Evolutionary conservation across 2,329 filamentous ascomycete species (phyloP).

Genomic region (Ilyonectria robusta): DNA sequence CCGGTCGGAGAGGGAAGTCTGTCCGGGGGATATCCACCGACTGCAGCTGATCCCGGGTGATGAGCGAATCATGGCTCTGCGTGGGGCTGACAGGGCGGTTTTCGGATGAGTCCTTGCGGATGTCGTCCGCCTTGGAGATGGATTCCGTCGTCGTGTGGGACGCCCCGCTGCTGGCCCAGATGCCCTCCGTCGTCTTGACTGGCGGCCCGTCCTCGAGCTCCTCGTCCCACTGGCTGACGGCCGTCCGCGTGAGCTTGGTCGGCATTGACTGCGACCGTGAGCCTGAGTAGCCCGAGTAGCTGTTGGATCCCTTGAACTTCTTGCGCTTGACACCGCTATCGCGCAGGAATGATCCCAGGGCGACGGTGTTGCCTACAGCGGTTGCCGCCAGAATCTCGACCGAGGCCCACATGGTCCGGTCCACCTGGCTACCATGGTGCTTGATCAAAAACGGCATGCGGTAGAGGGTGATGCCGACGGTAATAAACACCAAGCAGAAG

Average conservation of each 20-base stretch:
- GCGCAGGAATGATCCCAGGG: conserved; percentile 89
- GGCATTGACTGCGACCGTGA: conserved; percentile 43
- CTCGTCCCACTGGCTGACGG: conserved; percentile 44
- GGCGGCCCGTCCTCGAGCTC: conserved; percentile 36
- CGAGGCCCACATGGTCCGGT: conserved; percentile 87
- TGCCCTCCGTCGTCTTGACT: conserved; percentile 44
- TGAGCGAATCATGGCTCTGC: conserved; percentile 48
- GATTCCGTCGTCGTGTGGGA: conserved; percentile 40
- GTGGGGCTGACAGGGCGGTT: conserved; percentile 41
- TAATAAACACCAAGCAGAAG: conserved; percentile 82
- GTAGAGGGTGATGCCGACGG: conserved; percentile 83
- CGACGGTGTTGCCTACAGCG: conserved; percentile 85
- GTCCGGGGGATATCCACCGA: conserved; percentile 34
- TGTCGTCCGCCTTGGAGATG: conserved; percentile 38
- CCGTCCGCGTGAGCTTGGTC: conserved; percentile 39
- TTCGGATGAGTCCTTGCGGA: conserved; percentile 33
- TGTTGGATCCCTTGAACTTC: conserved; percentile 77
- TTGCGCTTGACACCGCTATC: conserved; percentile 89
- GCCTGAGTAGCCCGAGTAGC: conserved; percentile 46
- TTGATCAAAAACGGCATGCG: conserved; percentile 81
- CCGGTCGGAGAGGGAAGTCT: conserved; percentile 29
- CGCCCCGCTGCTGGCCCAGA: conserved; percentile 41
- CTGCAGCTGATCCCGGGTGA: conserved; percentile 40
- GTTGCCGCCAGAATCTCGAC: conserved; percentile 90
- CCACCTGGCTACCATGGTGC: conserved; percentile 80